Percentiles rank a stretch among this genome's conserved stretches.
phyloP scores from a whole-genome alignment of 805 yeast species.

The Lachancea thermotolerans region DNA sequence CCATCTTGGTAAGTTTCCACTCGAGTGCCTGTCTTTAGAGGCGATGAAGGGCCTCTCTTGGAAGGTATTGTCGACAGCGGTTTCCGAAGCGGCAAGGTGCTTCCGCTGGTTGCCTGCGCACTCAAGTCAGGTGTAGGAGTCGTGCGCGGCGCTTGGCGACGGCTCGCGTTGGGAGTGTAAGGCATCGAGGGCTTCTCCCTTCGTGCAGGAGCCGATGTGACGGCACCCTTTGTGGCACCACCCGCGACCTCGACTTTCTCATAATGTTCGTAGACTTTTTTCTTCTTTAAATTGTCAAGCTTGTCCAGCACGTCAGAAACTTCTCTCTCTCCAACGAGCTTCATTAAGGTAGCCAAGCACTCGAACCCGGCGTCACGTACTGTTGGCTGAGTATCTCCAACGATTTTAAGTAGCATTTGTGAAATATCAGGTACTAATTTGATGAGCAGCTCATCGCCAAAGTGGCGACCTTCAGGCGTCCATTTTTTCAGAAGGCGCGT shows the following conservation, averaged over 20 bases:
- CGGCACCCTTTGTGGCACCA: background rate
- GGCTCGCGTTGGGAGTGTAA: conserved; percentile 5
- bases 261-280: conserved; percentile 55
- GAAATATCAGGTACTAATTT: conserved; percentile 35
- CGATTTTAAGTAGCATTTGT: conserved; percentile 50
- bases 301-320: conserved; percentile 48
- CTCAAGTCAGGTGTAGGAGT: background rate
- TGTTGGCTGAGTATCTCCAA: conserved; percentile 78
- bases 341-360: conserved; percentile 74
- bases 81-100: conserved; percentile 11
- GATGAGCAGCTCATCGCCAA: conserved; percentile 7
- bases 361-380: conserved; percentile 74
- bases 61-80: conserved; percentile 44
- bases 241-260: conserved; percentile 27
- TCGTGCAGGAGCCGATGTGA: background rate
- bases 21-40: conserved; percentile 38
- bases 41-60: conserved; percentile 66
- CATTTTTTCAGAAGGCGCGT: conserved; percentile 50
- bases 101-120: conserved; percentile 6
- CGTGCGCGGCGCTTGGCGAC: background rate
- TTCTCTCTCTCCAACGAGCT: conserved; percentile 70
- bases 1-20: conserved; percentile 16
- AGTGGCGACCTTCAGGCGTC: conserved; percentile 6
- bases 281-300: conserved; percentile 70
- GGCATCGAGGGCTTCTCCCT: conserved; percentile 3